Base-by-base conservation (phyloP, 306 rosid genomes). In the Prunus kanzakura region DNA sequence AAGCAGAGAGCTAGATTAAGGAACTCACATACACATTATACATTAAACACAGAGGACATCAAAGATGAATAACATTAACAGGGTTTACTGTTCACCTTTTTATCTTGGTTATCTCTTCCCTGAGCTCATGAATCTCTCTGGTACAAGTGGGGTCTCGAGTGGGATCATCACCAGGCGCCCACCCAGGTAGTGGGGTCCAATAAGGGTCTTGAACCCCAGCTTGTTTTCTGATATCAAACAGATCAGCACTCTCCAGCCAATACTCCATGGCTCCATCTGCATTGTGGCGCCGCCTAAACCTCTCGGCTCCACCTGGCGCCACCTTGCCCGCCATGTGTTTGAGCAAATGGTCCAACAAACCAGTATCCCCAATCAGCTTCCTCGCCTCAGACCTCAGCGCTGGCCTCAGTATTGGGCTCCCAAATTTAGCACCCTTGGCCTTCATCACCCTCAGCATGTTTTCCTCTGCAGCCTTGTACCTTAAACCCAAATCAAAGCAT, bases 291-390 rank as follows among this genome's bases (percentile, higher is more conserved):
- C 97, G 82, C 45, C 90, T 85, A 69, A 95, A 95, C 73, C 99
- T 79, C 64, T 89, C 91, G 4, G 38, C 52, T 58, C 96, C 99
- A 3, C 96, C 97, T 0, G 99, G 97, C 22, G 92, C 97, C 72
- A 92, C 90, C 81, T 87, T 92, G 29, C 93, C 99, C 7, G 97
- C 93, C 96, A 95, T 95, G 79, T 95, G 97, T 85, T 92, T 95
- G 38, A 95, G 85, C 83, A 95, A 82, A 83, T 95, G 99, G 79
- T 92, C 99, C 0, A 95, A 86, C 73, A 95, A 57, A 51, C 99
- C 99, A 0, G 99, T 95, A 57, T 95, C 99, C 7, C 99, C 97
- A 55, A 95, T 92, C 61, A 88, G 69, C 84, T 86, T 92, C 64
- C 97, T 70, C 19, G 99, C 97, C 76, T 92, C 99, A 10, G 78